Evolutionary conservation across 192 early-diverging fungal genomes (phyloP), one percentile per base, ranked within the genome.

Genomic region (Podochytrium sp.): DNA sequence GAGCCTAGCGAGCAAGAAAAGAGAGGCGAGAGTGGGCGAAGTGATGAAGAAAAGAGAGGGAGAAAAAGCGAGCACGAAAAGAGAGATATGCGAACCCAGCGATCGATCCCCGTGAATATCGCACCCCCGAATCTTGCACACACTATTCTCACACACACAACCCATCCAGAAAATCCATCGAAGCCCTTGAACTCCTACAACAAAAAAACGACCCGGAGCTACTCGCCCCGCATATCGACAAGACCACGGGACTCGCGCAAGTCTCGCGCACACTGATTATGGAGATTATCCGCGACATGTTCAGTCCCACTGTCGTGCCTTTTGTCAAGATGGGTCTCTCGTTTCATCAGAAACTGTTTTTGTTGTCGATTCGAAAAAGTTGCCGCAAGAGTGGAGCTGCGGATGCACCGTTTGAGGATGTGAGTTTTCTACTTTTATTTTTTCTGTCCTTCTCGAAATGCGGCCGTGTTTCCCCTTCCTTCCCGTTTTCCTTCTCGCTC

Each of bases 211-310:
- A 27, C 55, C 1, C 18, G n/a, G 29, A 10, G 30, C 6, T 34
- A 6, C 7, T 35, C 7, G 14, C 52, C 23, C 0, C 38, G 1
- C 47, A 47, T 42, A 65, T 65, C 4, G n/a, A 16, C 6, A 70
- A 52, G 70, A 62, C 16, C 37, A 25, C 57, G 25, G 76, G 70
- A 27, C 42, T 66, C 0, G 76, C 59, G 20, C 81, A 85, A 61
- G 89, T 91, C 5, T 91, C 90, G 1, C 90, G 91, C 77, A 77
- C 80, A 41, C 71, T 77, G 25, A 85, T 90, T 20, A 91, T 95
- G 37, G 87, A 94, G 55, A 95, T 93, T 0, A 85, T 96, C 69
- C 92, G 90, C 71, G 94, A 96, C 71, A 92, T 98, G 91, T 94
- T 91, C 75, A 82, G 87, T 2, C 93, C 95, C 6, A 87, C 92